phyloP scores from a whole-genome alignment of 148 eudicot species.

The Agrostemma githago region DNA sequence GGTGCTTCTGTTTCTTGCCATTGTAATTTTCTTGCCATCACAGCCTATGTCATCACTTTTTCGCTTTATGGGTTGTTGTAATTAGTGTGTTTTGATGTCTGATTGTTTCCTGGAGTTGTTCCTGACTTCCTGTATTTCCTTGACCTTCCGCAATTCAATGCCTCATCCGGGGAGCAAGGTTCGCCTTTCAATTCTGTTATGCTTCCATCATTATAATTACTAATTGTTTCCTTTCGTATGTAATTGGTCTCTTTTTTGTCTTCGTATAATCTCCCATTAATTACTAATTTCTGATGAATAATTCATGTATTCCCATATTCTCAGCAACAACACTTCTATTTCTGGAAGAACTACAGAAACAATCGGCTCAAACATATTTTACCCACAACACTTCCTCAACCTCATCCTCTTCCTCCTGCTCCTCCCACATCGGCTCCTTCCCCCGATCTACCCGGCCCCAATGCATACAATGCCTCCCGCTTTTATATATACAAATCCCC shows the following conservation, averaged over 20 bases:
- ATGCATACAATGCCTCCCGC: slow-evolving; percentile 70
- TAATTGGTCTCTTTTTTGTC: neutral
- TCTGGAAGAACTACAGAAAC: slow-evolving; percentile 93
- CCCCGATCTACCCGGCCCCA: slow-evolving; percentile 65
- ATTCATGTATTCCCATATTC: slow-evolving; percentile 5
- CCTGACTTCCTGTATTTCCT: slow-evolving; percentile 51
- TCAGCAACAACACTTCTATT: slow-evolving; percentile 88
- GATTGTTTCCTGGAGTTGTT: slow-evolving; percentile 25
- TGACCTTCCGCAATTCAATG: slow-evolving; percentile 84
- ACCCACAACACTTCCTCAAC: slow-evolving; percentile 82
- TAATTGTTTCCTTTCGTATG: neutral
- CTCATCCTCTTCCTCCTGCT: slow-evolving; percentile 44
- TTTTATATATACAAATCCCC: no score
- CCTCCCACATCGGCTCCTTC: slow-evolving; percentile 49
- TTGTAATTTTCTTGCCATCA: neutral
- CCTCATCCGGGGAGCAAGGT: slow-evolving; percentile 98
- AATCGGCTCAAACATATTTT: slow-evolving; percentile 90
- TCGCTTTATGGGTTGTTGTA: neutral
- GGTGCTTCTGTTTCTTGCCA: neutral
- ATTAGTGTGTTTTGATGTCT: slow-evolving; percentile 43
- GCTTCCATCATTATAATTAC: neutral
- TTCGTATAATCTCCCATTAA: neutral
- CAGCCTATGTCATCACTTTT: neutral
- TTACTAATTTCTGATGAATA: slow-evolving; percentile 6
- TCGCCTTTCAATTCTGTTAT: slow-evolving; percentile 7